Evolutionary conservation across 176 grass and related monocot genomes (phyloP), one percentile per base, ranked within the genome.

Genomic region (Bolboschoenus planiculmis): DNA sequence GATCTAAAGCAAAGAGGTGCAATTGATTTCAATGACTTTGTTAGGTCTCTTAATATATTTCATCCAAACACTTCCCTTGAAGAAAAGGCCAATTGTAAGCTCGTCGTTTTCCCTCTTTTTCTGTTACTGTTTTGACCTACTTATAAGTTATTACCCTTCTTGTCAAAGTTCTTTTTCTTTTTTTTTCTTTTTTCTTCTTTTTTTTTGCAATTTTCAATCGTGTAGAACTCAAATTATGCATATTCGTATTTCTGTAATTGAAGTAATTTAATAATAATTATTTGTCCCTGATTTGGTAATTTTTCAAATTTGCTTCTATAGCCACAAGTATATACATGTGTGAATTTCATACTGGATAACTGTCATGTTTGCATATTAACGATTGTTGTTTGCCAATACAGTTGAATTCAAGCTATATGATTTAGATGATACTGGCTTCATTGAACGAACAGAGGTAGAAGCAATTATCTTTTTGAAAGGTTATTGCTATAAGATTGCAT

Each of bases 331-430:
- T 39, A 67, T 63, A 63, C 31, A 65, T 35, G 27, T 31, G 10
- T 71, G 36, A 8, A 37, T 68, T 68, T 10, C 39, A 74, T 48
- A 29, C 43, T 42, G 37, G 63, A 39, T 23, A 44, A 44, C 37
- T 44, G n/a, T 72, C 67, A 46, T 34, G 29, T 63, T 68, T 68
- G 18, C 34, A 39, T 24, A 51, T 31, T 76, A 76, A 76, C 43
- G 50, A 47, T 35, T 81, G 53, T 60, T 53, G 37, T 80, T 68
- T 39, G 48, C 26, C 23, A 80, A 71, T 31, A 31, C 70, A 94
- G 91, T 89, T 87, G 83, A 83, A 70, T 94, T 94, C 82, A 90
- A 87, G 62, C 84, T 94, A 44, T 94, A 89, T 87, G 91, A 94
- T 85, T 86, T 91, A 84, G 86, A 81, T 68, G 84, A 91, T 87